Evolutionary conservation across 306 rosid species (phyloP).

Genomic region (Comarum palustre): DNA sequence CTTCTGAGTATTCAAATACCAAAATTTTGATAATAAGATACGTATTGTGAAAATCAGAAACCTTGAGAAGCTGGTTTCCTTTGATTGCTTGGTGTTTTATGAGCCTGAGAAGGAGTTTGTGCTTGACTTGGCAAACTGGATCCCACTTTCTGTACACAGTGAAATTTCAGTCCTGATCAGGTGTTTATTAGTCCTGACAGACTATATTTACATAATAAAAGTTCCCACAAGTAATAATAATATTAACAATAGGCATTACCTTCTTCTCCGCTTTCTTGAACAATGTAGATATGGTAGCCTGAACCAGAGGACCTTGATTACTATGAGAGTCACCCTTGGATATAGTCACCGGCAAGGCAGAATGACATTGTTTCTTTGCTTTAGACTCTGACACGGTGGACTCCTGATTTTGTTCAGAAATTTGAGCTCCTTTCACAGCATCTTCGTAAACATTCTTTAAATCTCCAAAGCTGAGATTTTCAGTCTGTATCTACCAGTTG

Average conservation of each 20-base stretch:
- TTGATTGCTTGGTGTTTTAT: conserved; percentile 39
- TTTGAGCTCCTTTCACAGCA: conserved; percentile 33
- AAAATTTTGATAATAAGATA: conserved; percentile 27
- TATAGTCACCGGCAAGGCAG: conserved; percentile 26
- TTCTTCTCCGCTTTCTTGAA: conserved; percentile 82
- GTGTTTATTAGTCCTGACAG: neutral
- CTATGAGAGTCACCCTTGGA: conserved; percentile 34
- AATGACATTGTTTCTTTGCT: conserved; percentile 31
- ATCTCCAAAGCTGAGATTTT: conserved; percentile 20
- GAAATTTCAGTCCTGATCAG: neutral
- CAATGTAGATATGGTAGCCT: conserved; percentile 71
- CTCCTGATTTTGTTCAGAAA: conserved; percentile 37
- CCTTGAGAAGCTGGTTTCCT: conserved; percentile 57
- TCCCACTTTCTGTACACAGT: conserved; percentile 17
- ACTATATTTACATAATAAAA: neutral
- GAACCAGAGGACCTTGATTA: conserved; percentile 54
- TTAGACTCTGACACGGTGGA: conserved; percentile 36
- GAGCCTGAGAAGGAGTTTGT: conserved; percentile 15
- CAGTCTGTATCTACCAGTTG: conserved; percentile 31
- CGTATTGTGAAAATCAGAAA: conserved; percentile 23
- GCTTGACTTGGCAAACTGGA: conserved; percentile 17
- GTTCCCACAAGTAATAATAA: neutral
- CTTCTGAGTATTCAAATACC: conserved; percentile 22
- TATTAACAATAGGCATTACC: conserved; percentile 34
- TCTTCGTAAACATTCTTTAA: conserved; percentile 32